Evolutionary conservation across 2,329 filamentous ascomycete genomes (phyloP), one percentile per base, ranked within the genome.

Genomic region (Colletotrichum tropicale): DNA sequence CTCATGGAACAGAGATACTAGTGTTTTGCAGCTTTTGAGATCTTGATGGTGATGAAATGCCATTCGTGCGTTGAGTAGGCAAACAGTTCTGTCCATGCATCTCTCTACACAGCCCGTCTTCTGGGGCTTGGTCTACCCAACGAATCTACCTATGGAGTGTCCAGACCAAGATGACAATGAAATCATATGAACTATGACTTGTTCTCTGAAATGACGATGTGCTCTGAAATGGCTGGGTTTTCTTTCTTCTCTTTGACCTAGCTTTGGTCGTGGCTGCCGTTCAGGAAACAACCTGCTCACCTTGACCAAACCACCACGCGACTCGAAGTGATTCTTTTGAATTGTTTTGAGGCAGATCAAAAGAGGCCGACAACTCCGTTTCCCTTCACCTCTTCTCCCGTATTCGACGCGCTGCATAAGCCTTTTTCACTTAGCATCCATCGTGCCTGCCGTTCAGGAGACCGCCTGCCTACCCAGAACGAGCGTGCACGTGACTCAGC

Each of bases 11-110:
- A 48, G 6, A 48, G 3, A 48, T 48, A 4, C 13, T n/a, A 48
- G 18, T 0, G 3, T 48, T 6, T n/a, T 6, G 2, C 5, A 48
- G 16, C 1, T n/a, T 6, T 10, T 6, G 8, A n/a, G 18, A n/a
- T 12, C 5, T 48, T n/a, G 4, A 1, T 13, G 12, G n/a, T 48
- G n/a, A 21, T 52, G 43, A 8, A 5, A 4, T 52, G 6, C 6
- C 10, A 52, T 3, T 13, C 10, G 1, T 13, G 2, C 3, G n/a
- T 3, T 21, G n/a, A 48, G 43, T 12, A 2, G 43, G 43, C 10
- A 13, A 12, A 5, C 43, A 52, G n/a, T 52, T 21, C 43, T 12
- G 2, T 21, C 15, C 36, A 36, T 15, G 0, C 34, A 36, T 36
- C 13, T 36, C 8, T 43, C 38, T 43, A 12, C 38, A 43, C 38